Percentiles rank a stretch among this genome's conserved stretches.
Evolutionary conservation across 2,329 filamentous ascomycete species (phyloP).

Genomic region (Colletotrichum cereale): DNA sequence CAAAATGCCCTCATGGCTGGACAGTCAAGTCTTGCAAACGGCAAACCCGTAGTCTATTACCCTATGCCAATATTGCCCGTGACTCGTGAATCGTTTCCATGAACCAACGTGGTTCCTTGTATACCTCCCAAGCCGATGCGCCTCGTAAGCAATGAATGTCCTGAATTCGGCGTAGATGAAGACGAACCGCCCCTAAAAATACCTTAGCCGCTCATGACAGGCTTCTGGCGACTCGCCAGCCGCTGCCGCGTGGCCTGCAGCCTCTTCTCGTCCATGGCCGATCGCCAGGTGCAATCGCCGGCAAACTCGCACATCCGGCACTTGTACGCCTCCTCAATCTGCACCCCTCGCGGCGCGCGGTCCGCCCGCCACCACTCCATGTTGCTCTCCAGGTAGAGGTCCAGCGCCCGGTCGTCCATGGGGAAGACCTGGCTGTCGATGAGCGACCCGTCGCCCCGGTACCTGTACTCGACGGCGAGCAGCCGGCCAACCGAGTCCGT

Average conservation of each 20-base stretch:
- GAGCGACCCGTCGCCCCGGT: slow-evolving; percentile 63
- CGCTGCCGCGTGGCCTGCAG: slow-evolving; percentile 34
- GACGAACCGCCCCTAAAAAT: background rate
- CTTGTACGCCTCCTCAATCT: slow-evolving; percentile 88
- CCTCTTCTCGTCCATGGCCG: slow-evolving; percentile 73
- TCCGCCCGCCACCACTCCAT: slow-evolving; percentile 92
- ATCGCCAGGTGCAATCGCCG: slow-evolving; percentile 82
- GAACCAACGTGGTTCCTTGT: background rate
- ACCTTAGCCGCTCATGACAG: background rate
- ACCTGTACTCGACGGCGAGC: slow-evolving; percentile 67
- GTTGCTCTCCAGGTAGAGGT: slow-evolving; percentile 75
- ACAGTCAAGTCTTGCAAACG: no score
- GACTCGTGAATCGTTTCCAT: slow-evolving; percentile 10
- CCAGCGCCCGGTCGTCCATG: slow-evolving; percentile 74
- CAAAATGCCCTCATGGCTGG: background rate
- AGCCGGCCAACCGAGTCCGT: slow-evolving; percentile 62
- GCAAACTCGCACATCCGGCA: slow-evolving; percentile 88
- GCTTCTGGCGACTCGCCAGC: slow-evolving; percentile 22
- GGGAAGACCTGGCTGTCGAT: slow-evolving; percentile 72
- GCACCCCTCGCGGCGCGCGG: slow-evolving; percentile 78
- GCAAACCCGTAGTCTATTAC: background rate
- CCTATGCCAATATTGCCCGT: background rate
- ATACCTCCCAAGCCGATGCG: background rate
- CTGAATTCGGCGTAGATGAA: background rate
- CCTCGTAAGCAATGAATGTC: background rate